Evolutionary conservation across 805 yeast genomes (phyloP).

Genomic region (Cyberlindnera sargentensis): DNA sequence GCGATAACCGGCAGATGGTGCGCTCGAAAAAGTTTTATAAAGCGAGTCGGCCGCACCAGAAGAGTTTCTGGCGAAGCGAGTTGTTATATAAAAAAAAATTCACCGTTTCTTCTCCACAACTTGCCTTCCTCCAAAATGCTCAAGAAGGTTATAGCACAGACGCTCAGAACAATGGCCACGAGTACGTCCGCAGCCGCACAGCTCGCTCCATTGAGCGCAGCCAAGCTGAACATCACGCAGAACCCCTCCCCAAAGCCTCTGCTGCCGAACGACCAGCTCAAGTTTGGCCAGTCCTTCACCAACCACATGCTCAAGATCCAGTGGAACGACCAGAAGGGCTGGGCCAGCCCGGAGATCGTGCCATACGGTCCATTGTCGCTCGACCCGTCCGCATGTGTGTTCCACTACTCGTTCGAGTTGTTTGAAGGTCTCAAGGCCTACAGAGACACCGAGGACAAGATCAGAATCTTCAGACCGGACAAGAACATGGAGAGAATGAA

Average conservation of each 20-base stretch:
- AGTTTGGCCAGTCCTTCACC: conserved; percentile 73
- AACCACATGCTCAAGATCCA: conserved; percentile 83
- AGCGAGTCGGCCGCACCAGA: too few species aligned
- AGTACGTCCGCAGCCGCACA: conserved; percentile 7
- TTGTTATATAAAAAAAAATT: too few species aligned
- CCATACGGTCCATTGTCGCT: conserved; percentile 73
- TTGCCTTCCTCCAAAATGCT: background rate
- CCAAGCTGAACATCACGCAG: conserved; percentile 43
- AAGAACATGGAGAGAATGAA: conserved; percentile 91
- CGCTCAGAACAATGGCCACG: conserved; percentile 9
- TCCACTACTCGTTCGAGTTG: conserved; percentile 92
- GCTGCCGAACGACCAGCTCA: conserved; percentile 54
- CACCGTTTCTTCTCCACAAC: too few species aligned
- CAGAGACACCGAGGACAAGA: conserved; percentile 49
- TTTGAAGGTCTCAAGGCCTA: conserved; percentile 97
- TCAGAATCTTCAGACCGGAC: conserved; percentile 86
- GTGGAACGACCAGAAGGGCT: conserved; percentile 73
- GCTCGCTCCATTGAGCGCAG: conserved; percentile 43
- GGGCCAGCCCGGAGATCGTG: conserved; percentile 83
- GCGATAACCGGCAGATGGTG: too few species aligned
- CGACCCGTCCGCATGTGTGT: conserved; percentile 86
- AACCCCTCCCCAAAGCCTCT: conserved; percentile 44
- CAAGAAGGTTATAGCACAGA: background rate
- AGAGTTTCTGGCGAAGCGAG: too few species aligned
- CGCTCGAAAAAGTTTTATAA: too few species aligned